Evolutionary conservation across 225 moss, liverwort and hornwort genomes (phyloP), one percentile per base, ranked within the genome.

Genomic region (Bryoerythrophyllum caledonicum): DNA sequence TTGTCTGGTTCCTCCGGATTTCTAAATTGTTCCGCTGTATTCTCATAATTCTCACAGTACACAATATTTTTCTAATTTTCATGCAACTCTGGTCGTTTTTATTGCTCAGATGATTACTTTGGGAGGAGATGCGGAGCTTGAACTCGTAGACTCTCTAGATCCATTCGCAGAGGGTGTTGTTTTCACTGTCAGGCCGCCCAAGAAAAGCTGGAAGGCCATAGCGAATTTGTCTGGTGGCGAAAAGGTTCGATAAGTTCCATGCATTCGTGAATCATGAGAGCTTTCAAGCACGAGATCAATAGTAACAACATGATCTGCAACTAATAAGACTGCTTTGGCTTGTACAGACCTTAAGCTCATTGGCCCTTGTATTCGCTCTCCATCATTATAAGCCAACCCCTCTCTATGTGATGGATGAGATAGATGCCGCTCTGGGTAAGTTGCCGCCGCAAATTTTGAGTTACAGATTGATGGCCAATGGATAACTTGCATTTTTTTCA

Each of bases 81-180:
- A 65, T 35, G 23, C 68, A 62, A 80, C 44, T 62, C 27, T 66
- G 41, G 10, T 54, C 55, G 24, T 51, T 60, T 78, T 41, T 54
- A 35, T n/a, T 76, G 71, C 1, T 61, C 89, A 96, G 97, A 94
- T 99, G 94, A 99, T 99, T 59, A 99, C 97, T 10, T 72, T 99
- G 71, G 97, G 97, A 70, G 97, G 97, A 72, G 97, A 99, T 69
- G 97, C 97, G 57, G 94, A 94, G 80, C 86, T 99, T 78, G 97
- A 99, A 86, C 94, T 99, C 43, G 93, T 99, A 71, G 97, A 99
- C 79, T 94, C 97, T 58, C 81, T 94, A 26, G 94, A 99, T 74
- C 97, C 97, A 9, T 99, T 99, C 71, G 93, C 97, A 13, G 94
- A 99, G 83, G 97, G 97, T 41, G 97, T 99, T 62, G 97, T 99